Base-by-base conservation (phyloP, 371 early-diverging fungal genomes). In the Chytridium lagenaria region DNA sequence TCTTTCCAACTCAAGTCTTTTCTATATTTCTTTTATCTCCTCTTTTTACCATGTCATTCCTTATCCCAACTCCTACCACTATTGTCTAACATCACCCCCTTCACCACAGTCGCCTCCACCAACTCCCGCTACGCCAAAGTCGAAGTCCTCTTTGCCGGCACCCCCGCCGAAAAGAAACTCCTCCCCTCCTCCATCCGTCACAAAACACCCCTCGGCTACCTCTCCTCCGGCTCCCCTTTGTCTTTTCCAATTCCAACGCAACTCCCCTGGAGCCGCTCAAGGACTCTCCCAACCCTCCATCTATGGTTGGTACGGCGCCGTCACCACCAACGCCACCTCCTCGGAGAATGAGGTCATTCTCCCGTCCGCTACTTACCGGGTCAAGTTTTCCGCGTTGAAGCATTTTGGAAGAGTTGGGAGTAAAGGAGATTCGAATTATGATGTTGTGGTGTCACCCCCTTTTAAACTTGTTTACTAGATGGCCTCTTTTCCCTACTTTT, bases 381-480 rank as follows among this genome's bases (percentile, higher is more conserved):
- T 73, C 50, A 68, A 61, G 59, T 59, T 69, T 37, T 26, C 34
- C 12, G 74, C 50, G 23, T 38, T 68, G 33, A 57, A 59, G 59
- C 59, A 59, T 39, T 70, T 70, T 70, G 68, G 68, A 7, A 40
- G 68, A 10, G 68, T 68, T 30, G 63, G 63, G 15, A 31, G 31
- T 22, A 52, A 2, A 33, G 37, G 69, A 15, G 55, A 50, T 50
- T 69, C 69, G 12, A 37, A 73, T 69, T 73, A 68, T 36, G 74
- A 73, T 50, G 50, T 69, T 12, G 30, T 73, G 23, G 1, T 23
- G 44, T 38, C 73, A 1, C 34, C 28, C 22, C 15, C 40, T 49
- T 55, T 73, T 34, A 51, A 73, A 50, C 31, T 73, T 28, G 73
- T 73, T 26, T 72, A 66, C 72, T 63, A 63, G 36, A 36, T n/a